These are phyloP conservation scores for Ballota nigra DNA, from an alignment of 257 asterid species.

Conservation along the genomic window DNA sequence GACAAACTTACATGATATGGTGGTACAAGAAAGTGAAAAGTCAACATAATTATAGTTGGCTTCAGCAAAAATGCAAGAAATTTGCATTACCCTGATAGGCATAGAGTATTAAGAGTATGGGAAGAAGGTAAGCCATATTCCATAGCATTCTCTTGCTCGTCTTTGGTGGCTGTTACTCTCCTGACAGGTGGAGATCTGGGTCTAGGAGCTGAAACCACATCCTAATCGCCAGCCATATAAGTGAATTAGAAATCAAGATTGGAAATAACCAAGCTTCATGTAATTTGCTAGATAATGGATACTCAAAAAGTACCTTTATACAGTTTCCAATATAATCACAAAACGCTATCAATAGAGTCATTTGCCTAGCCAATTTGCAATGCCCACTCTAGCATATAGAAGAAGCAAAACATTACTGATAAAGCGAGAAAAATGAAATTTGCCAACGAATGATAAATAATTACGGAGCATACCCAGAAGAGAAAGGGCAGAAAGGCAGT, in stretches of 20 bases:
- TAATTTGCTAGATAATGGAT: background rate
- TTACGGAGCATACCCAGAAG: constrained; percentile 83
- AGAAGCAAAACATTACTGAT: background rate
- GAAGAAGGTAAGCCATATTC: constrained; percentile 96
- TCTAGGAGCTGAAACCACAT: constrained; percentile 87
- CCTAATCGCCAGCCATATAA: constrained; percentile 47
- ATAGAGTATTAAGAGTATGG: constrained; percentile 90
- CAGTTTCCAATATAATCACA: constrained; percentile 91
- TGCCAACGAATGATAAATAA: no score
- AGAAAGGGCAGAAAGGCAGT: constrained; percentile 94
- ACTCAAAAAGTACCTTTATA: constrained; percentile 51
- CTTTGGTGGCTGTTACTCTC: constrained; percentile 78
- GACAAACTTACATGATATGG: constrained; percentile 4
- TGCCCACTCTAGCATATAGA: constrained; percentile 74
- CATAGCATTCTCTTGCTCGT: constrained; percentile 85
- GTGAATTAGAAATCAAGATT: background rate
- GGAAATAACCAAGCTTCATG: constrained; percentile 1
- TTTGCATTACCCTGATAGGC: constrained; percentile 77
- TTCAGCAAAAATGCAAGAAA: background rate
- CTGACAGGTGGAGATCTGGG: constrained; percentile 75
- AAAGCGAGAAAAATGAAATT: no score
- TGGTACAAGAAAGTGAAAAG: background rate
- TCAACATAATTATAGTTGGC: constrained; percentile 4
- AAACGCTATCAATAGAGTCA: constrained; percentile 87
- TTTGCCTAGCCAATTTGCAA: constrained; percentile 90